Conservation (phyloP, 2,329 filamentous ascomycete species). For the Epichloe hybrida region DNA sequence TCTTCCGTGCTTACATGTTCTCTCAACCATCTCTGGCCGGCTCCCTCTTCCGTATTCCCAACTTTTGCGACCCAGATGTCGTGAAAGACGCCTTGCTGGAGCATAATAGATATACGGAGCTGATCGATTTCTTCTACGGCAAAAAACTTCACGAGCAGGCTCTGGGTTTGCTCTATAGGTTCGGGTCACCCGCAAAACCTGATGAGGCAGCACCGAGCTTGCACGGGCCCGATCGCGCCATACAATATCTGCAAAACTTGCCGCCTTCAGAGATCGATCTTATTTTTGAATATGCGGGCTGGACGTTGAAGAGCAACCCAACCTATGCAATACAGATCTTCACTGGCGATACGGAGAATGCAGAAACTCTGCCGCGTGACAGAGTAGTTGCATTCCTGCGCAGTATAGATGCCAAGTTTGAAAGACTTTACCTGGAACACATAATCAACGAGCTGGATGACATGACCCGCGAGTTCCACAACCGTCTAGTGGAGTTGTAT, state of each 20-base stretch:
- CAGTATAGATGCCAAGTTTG: constrained; percentile 54
- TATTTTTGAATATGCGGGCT: constrained; percentile 80
- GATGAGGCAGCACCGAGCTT: constrained; percentile 42
- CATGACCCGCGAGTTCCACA: constrained; percentile 73
- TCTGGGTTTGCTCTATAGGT: constrained; percentile 66
- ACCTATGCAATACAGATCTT: constrained; percentile 85
- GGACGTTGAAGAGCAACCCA: constrained; percentile 64
- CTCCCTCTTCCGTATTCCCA: constrained; percentile 85
- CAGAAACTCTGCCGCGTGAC: constrained; percentile 72
- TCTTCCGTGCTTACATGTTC: constrained; percentile 94
- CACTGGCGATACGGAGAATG: constrained; percentile 84
- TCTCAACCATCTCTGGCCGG: constrained; percentile 72
- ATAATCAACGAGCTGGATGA: constrained; percentile 81
- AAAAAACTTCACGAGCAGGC: constrained; percentile 87
- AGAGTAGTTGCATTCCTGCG: constrained; percentile 63
- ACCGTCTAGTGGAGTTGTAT: constrained; percentile 60
- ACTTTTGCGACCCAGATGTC: constrained; percentile 92
- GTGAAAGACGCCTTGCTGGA: constrained; percentile 88
- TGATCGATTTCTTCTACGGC: constrained; percentile 95
- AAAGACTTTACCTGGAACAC: constrained; percentile 78
- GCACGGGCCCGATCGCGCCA: constrained; percentile 69
- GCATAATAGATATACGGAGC: constrained; percentile 75
- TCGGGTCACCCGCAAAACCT: constrained; percentile 48
- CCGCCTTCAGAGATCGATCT: constrained; percentile 80
- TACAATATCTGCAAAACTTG: constrained; percentile 80